Base-by-base conservation (phyloP, 331 rosid genomes). In the Quercus lobata region DNA sequence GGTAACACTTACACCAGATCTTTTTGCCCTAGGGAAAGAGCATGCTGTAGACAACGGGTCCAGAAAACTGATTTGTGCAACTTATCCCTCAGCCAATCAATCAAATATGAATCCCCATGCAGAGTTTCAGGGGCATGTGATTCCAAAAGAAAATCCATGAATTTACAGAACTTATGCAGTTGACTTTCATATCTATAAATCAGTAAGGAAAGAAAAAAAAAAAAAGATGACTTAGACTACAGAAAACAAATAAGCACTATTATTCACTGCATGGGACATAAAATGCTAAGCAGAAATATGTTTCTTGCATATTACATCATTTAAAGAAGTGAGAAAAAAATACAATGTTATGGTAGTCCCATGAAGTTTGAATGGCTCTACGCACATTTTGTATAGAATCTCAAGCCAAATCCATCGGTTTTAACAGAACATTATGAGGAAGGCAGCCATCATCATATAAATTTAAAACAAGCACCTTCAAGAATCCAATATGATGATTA, bases 121-220 rank as follows among this genome's bases (percentile, higher is more conserved):
- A 83, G 74, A 57, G 84, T 70, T 82, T 89, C 95, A 6, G 95
- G 97, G n/a, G 97, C 86, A 69, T 84, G 84, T 1, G 91, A 92
- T 89, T 92, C 97, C 75, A 92, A 73, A 72, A 90, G 77, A 62
- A 86, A 78, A 84, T 92, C 95, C 97, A 92, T 86, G 78, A 89
- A 87, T 77, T 87, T 87, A 65, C 90, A 82, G 76, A 87, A 89
- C 71, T 66, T 92, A 74, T 85, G 86, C 72, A 92, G 97, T 83
- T 90, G 89, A 61, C 60, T 83, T 86, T 87, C 97, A 77, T 90
- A 92, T 83, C 95, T 92, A 85, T 37, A 71, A 75, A 75, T 44
- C 34, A 60, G 34, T 60, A 8, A 69, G 27, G 19, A 44, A 2
- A 15, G 4, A 54, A 6, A 37, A 73, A 46, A 2, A 9, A 4